Conservation (phyloP, 148 eudicot species). For the Selenicereus undatus region DNA sequence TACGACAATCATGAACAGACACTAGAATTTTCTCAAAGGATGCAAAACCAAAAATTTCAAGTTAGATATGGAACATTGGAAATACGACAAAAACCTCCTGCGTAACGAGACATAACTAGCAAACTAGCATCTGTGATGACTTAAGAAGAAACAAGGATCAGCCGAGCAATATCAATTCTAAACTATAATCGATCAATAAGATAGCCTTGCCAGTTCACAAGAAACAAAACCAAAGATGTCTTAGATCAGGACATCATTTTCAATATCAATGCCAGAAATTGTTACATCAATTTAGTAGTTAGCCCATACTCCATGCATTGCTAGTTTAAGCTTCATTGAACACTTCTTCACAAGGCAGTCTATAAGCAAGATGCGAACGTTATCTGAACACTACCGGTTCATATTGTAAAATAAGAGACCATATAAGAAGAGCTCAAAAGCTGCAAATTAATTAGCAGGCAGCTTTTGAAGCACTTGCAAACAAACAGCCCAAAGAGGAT, state of each 20-base stretch:
- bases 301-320: not conserved
- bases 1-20: not conserved
- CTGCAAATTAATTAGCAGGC: not conserved
- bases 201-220: too few species aligned
- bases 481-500: not conserved
- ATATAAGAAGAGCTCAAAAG: not conserved
- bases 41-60: too few species aligned
- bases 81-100: not conserved
- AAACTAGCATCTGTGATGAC: not conserved
- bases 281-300: not conserved
- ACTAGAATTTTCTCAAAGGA: not conserved
- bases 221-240: not conserved
- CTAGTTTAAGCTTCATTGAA: not conserved
- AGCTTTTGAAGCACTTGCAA: not conserved
- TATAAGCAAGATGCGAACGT: not conserved
- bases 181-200: not conserved
- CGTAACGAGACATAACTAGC: not conserved
- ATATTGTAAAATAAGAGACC: not conserved
- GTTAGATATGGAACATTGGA: not conserved
- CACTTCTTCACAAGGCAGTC: not conserved
- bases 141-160: too few species aligned
- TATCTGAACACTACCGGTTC: not conserved
- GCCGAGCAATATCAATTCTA: not conserved
- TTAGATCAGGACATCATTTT: not conserved
- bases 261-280: not conserved